Conservation (phyloP, 2,329 filamentous ascomycete species). For the Pyrenophora teres region DNA sequence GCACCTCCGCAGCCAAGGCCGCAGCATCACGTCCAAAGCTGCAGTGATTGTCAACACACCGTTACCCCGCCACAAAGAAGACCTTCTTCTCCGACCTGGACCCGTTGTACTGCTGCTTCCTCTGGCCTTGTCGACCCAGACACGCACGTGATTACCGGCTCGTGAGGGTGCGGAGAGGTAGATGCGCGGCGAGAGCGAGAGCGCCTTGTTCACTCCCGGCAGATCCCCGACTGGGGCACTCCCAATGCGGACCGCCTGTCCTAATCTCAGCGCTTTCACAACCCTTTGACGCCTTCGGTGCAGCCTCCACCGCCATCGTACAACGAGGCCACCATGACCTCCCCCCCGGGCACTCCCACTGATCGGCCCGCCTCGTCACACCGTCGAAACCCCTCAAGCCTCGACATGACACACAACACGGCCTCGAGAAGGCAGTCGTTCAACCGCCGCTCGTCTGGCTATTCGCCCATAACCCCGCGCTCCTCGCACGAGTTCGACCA, state of each 20-base stretch:
- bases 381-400: conserved; percentile 48
- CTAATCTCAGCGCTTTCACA: conserved; percentile 7
- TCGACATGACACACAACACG: conserved; percentile 50
- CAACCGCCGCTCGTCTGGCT: conserved; percentile 52
- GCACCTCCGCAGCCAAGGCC: conserved; percentile 27
- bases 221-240: conserved; percentile 19
- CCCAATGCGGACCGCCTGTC: conserved; percentile 15
- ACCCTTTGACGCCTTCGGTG: conserved; percentile 10
- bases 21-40: conserved; percentile 22
- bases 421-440: conserved; percentile 43
- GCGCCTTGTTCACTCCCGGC: conserved; percentile 11
- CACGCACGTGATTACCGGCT: neutral
- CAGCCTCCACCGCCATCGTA: conserved; percentile 8
- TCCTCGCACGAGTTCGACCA: conserved; percentile 50
- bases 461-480: conserved; percentile 52
- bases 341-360: conserved; percentile 50
- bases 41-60: conserved; percentile 13
- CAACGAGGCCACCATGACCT: conserved; percentile 41
- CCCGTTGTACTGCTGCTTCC: too few species aligned
- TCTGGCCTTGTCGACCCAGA: too few species aligned
- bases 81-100: too few species aligned
- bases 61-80: conserved; percentile 12
- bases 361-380: conserved; percentile 45
- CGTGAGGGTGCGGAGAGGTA: conserved; percentile 8
- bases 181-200: conserved; percentile 6